A percentile compares a stretch with the other conserved stretches of the same genome.
Conservation (phyloP, 345 rosid genomes). For the Hibiscus trionum region DNA sequence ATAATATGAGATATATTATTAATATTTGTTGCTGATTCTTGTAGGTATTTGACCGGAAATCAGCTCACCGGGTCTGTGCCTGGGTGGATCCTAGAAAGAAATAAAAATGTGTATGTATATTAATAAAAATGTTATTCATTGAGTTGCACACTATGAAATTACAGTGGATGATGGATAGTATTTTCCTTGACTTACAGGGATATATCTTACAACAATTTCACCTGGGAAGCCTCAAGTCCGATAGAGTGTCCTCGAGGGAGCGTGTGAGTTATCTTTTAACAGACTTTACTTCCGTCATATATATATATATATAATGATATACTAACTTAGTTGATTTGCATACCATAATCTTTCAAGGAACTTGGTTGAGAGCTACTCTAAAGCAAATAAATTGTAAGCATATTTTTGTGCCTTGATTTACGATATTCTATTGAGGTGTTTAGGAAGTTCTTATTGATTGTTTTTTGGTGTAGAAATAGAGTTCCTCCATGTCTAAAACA, state of each 20-base stretch:
- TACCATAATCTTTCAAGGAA: conserved; percentile 39
- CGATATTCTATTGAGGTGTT: background rate
- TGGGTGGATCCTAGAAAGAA: conserved; percentile 40
- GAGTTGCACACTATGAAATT: background rate
- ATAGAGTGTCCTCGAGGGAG: conserved; percentile 46
- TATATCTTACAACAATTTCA: conserved; percentile 69
- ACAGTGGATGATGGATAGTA: background rate
- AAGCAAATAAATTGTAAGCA: conserved; percentile 46
- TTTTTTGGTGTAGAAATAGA: conserved; percentile 39
- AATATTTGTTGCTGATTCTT: background rate
- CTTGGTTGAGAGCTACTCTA: conserved; percentile 64
- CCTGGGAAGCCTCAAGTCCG: conserved; percentile 52
- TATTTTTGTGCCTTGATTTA: background rate
- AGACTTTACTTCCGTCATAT: background rate
- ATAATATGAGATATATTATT: background rate
- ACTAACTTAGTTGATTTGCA: background rate
- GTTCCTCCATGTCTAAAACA: conserved; percentile 50
- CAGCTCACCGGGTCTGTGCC: conserved; percentile 63
- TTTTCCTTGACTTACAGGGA: conserved; percentile 36
- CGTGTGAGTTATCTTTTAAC: conserved; percentile 42
- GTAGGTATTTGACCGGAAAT: conserved; percentile 72
- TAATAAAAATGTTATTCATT: background rate
- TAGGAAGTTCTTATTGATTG: background rate
- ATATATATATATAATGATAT: background rate
- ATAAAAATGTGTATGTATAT: conserved; percentile 56